Evolutionary conservation across 768 basidiomycete species (phyloP).

Genomic region (Sporobolomyces phaffii): DNA sequence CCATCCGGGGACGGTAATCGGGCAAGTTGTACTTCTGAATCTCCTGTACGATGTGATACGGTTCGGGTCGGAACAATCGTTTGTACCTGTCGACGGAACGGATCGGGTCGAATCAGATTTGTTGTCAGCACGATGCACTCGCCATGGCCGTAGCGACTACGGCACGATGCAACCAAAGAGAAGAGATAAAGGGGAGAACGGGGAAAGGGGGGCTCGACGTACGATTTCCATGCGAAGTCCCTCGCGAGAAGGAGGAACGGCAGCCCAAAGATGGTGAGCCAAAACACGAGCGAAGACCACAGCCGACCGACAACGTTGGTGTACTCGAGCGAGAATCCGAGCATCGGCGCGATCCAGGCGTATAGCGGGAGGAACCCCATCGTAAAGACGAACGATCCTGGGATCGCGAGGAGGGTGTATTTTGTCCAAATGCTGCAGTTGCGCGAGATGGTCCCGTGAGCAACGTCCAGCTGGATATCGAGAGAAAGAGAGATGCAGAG

Average conservation of each 20-base stretch:
- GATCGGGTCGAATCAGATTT: slow-evolving; percentile 7
- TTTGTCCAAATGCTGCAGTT: slow-evolving; percentile 94
- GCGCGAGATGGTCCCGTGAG: no score
- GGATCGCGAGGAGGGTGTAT: slow-evolving; percentile 91
- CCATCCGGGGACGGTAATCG: slow-evolving; percentile 87
- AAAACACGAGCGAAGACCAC: slow-evolving; percentile 83
- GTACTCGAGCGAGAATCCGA: slow-evolving; percentile 88
- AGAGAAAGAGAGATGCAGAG: no score
- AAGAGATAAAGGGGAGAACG: no score
- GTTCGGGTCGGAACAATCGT: slow-evolving; percentile 76
- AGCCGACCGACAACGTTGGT: slow-evolving; percentile 78
- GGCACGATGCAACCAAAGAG: no score
- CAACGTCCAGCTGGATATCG: no score
- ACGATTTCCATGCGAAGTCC: slow-evolving; percentile 98
- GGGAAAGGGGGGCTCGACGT: slow-evolving; percentile 46
- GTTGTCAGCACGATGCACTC: not conserved
- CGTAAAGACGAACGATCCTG: slow-evolving; percentile 93
- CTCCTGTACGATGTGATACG: slow-evolving; percentile 98
- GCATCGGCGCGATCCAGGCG: slow-evolving; percentile 71
- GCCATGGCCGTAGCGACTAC: no score
- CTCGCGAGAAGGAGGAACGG: slow-evolving; percentile 77
- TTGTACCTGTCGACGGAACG: slow-evolving; percentile 60
- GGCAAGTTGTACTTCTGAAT: slow-evolving; percentile 98
- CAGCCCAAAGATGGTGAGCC: slow-evolving; percentile 75
- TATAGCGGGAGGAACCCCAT: slow-evolving; percentile 92